phyloP scores from a whole-genome alignment of 768 basidiomycete genomes.

The Serpula lacrymans region DNA sequence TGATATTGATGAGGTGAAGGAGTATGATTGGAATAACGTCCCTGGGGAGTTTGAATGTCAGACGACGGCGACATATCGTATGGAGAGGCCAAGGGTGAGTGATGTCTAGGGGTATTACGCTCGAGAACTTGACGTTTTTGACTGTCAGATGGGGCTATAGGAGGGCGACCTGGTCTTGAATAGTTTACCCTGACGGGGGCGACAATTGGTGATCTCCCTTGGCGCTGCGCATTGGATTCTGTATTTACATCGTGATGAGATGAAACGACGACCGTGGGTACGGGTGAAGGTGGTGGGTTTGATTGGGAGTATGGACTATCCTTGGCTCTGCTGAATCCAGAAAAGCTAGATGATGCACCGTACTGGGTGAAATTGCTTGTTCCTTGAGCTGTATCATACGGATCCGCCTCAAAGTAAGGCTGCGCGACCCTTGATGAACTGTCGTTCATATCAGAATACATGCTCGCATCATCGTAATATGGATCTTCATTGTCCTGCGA shows the following conservation, averaged over 20 bases:
- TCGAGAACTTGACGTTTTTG: slow-evolving; percentile 48
- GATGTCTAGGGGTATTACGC: slow-evolving; percentile 48
- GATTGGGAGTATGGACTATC: slow-evolving; percentile 6
- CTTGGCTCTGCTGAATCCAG: slow-evolving; percentile 6
- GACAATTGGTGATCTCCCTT: slow-evolving; percentile 41
- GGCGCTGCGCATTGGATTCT: slow-evolving; percentile 15
- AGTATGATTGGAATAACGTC: too few species aligned
- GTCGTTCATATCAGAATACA: slow-evolving; percentile 40
- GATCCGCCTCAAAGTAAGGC: slow-evolving; percentile 43
- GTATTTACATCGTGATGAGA: slow-evolving; percentile 29
- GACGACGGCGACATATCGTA: slow-evolving; percentile 10
- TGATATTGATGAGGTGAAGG: too few species aligned
- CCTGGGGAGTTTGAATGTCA: too few species aligned
- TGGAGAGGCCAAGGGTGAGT: slow-evolving; percentile 23
- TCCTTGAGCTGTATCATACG: slow-evolving; percentile 9
- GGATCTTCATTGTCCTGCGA: slow-evolving; percentile 28
- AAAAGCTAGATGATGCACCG: too few species aligned
- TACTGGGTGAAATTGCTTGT: slow-evolving; percentile 9
- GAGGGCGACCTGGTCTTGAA: slow-evolving; percentile 57
- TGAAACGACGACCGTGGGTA: slow-evolving; percentile 58
- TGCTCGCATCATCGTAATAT: slow-evolving; percentile 38
- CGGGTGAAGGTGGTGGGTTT: slow-evolving; percentile 17
- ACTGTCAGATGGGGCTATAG: slow-evolving; percentile 34
- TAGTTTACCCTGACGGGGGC: slow-evolving; percentile 53
- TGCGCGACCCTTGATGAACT: slow-evolving; percentile 25